Evolutionary conservation across 345 rosid species (phyloP).

Genomic region (Schrenkiella parvula): DNA sequence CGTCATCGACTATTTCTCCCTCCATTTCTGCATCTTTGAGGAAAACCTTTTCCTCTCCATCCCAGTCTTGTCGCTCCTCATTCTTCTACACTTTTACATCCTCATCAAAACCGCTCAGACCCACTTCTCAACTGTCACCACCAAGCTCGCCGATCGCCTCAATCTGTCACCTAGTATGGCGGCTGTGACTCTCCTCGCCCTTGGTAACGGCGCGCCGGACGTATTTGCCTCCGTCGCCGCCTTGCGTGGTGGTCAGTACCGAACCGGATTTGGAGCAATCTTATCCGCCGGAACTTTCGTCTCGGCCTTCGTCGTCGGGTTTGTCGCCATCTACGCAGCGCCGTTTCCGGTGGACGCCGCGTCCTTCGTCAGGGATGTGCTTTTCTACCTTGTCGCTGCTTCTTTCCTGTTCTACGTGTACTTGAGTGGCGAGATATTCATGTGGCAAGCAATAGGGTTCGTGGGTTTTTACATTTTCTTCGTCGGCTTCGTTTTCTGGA

Average conservation of each 20-base stretch:
- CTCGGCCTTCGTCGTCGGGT: conserved; percentile 89
- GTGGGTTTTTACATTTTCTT: conserved; percentile 82
- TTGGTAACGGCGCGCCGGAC: conserved; percentile 96
- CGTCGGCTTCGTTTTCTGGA: conserved; percentile 90
- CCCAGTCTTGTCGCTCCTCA: conserved; percentile 49
- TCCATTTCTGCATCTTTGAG: conserved; percentile 62
- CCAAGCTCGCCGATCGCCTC: conserved; percentile 68
- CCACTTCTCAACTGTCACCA: conserved; percentile 88
- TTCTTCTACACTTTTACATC: conserved; percentile 70
- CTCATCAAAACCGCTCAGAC: conserved; percentile 93
- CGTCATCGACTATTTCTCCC: conserved; percentile 56
- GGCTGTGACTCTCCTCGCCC: conserved; percentile 84
- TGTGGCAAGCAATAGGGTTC: conserved; percentile 91
- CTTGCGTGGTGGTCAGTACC: conserved; percentile 69
- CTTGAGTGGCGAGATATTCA: conserved; percentile 89
- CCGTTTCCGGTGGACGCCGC: conserved; percentile 74
- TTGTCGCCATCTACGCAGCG: conserved; percentile 85
- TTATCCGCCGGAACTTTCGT: conserved; percentile 91
- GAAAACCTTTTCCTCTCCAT: conserved; percentile 48
- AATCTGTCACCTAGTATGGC: conserved; percentile 86
- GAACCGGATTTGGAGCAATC: conserved; percentile 92
- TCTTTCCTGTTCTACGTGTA: conserved; percentile 77
- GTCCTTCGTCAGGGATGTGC: conserved; percentile 74
- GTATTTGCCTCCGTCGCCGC: conserved; percentile 88
- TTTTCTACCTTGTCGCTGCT: conserved; percentile 69